Base-by-base conservation (phyloP, 179 eudicot genomes). In the Spergularia azorica region DNA sequence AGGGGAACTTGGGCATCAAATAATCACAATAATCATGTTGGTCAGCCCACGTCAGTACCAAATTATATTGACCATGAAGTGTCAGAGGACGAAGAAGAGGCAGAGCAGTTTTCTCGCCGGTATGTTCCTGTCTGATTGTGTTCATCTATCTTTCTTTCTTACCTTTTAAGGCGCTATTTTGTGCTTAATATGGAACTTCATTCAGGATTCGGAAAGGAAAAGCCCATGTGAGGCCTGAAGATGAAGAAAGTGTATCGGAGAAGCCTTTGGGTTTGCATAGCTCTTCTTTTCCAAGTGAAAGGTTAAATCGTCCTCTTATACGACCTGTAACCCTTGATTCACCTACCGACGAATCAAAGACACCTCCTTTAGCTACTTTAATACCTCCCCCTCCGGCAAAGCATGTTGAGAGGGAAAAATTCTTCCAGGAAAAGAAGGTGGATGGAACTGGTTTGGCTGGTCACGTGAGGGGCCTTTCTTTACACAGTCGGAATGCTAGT, bases 351-450 rank as follows among this genome's bases (percentile, higher is more conserved):
- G 95, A 89, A 77, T 13, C 75, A 39, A 80, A 59, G 73, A 71
- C 36, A 21, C 68, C 67, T 72, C 71, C 84, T 74, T 78, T 90
- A 21, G 76, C 77, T 18, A 69, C 78, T 20, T 71, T 76, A 10
- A 88, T 95, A 79, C 97, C 97, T 59, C 98, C 97, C 39, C 98
- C 97, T 0, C 98, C 98, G 11, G 87, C 97, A 46, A 95, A 95
- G 76, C 98, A 93, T 69, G 77, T 85, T 8, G 98, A 95, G 84
- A 84, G 98, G 65, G 92, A 93, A 85, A 95, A 81, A 73, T 95
- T 93, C 83, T 93, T 95, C 80, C 92, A 90, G 83, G 97, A 91
- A 81, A 92, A 92, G 79, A 87, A 83, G 76, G 72, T 84, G 15
- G 97, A 93, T 75, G 86, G 88, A 15, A 72, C 89, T 63, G 50